Evolutionary conservation across 768 basidiomycete genomes (phyloP), one percentile per base, ranked within the genome.

Genomic region (Suillus subluteus): DNA sequence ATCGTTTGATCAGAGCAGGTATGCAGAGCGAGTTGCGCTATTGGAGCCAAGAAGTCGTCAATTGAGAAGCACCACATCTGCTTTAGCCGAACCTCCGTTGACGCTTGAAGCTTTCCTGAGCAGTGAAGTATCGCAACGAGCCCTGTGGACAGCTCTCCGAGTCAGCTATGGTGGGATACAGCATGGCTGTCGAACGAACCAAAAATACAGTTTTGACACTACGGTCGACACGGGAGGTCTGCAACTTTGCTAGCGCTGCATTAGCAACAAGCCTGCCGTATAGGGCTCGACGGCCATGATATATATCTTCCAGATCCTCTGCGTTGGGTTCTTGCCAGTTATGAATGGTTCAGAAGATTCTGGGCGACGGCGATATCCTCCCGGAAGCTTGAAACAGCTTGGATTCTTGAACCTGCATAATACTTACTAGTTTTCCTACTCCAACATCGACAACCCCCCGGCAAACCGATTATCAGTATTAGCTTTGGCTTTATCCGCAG

Each of bases 251-350:
- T 79, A 35, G 79, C 80, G 12, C 32, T 81, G 78, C 2, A 76
- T 75, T 12, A 79, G 77, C 3, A 76, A 73, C 3, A 77, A 74
- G 56, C 66, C 74, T 26, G 76, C 80, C 2, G 79, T 78, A 16
- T 79, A 73, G 55, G 80, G 77, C 8, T 80, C 79, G 4, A 79
- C 79, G 2, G 79, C 79, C 1, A 80, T 81, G 77, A 78, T 82
- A 9, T 81, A 80, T 68, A 70, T 81, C 6, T 79, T 81, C 73
- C 79, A 82, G 71, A 78, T 81, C 61, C 81, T 82, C 16, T 78
- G 79, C 0, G 76, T 81, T 38, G 79, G 81, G 9, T 82, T 73
- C 62, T 65, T 81, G n/a, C 78, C 78, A 4, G 78, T 82, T 38
- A 79, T 82, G 52, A 63, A 78, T 71, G 16, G 6, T 11, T 64